Evolutionary conservation across 140 eudicot genomes (phyloP).

Genomic region (Flaveria floridana): DNA sequence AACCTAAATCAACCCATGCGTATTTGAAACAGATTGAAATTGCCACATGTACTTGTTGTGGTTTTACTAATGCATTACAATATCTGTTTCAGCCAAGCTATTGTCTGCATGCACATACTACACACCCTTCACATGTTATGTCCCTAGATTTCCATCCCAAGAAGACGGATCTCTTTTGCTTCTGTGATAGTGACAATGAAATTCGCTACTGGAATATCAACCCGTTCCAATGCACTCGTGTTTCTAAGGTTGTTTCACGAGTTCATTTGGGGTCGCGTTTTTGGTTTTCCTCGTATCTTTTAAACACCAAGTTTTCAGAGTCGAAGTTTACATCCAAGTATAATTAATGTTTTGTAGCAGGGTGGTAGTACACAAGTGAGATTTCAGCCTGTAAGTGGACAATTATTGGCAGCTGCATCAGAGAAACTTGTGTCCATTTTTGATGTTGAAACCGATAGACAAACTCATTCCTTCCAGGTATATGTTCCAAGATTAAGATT

Average conservation of each 20-base stretch:
- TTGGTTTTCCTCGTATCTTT: neutral
- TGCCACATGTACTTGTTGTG: neutral
- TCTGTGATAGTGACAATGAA: conserved; percentile 78
- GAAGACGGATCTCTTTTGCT: conserved; percentile 79
- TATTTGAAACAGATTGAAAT: neutral
- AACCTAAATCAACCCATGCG: neutral
- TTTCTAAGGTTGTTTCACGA: conserved; percentile 62
- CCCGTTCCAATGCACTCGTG: conserved; percentile 71
- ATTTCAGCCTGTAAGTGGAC: conserved; percentile 82
- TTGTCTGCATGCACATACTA: conserved; percentile 67
- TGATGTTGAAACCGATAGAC: conserved; percentile 87
- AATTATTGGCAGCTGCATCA: conserved; percentile 80
- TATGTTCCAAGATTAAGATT: conserved; percentile 8
- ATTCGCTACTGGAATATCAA: conserved; percentile 82
- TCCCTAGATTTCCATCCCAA: conserved; percentile 96
- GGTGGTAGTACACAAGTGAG: conserved; percentile 94
- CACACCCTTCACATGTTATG: conserved; percentile 67
- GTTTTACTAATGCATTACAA: conserved; percentile 14
- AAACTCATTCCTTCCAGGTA: conserved; percentile 77
- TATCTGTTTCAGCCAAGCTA: conserved; percentile 69
- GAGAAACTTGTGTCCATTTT: conserved; percentile 68
- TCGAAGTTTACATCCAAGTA: neutral
- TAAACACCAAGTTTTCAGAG: neutral
- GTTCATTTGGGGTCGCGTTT: neutral
- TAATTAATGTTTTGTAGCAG: conserved; percentile 46